Percentiles rank a stretch among this genome's conserved stretches.
phyloP scores from a whole-genome alignment of 2,329 filamentous ascomycete species.

The Hymenoscyphus fraxineus region DNA sequence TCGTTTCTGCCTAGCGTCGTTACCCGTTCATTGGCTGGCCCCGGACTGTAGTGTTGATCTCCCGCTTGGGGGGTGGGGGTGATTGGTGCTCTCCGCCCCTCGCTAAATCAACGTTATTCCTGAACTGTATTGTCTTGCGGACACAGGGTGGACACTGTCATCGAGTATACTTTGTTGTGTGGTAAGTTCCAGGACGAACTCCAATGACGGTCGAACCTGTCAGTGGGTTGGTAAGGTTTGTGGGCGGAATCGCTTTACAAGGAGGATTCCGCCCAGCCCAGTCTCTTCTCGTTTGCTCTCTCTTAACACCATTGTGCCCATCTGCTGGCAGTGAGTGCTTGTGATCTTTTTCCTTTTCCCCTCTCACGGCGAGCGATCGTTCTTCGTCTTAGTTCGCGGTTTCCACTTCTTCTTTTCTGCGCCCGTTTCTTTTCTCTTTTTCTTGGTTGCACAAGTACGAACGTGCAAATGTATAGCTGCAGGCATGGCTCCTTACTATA shows the following conservation, averaged over 20 bases:
- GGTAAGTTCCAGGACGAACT: not conserved
- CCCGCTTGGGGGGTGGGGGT: not conserved
- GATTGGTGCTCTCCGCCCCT: not conserved
- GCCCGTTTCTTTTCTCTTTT: not conserved
- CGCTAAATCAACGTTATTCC: no score
- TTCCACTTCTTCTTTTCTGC: slow-evolving; percentile 1
- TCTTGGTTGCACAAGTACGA: no score
- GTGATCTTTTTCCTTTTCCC: not conserved
- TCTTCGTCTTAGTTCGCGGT: not conserved
- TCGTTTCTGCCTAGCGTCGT: not conserved
- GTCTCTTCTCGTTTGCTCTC: not conserved
- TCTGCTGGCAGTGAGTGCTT: slow-evolving; percentile 1
- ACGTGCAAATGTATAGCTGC: slow-evolving; percentile 8
- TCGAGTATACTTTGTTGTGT: not conserved
- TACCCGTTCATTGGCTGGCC: not conserved
- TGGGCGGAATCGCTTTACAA: not conserved
- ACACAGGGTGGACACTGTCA: no score
- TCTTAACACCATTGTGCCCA: not conserved
- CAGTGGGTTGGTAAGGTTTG: not conserved
- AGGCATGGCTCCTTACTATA: slow-evolving; percentile 20
- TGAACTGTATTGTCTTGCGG: no score
- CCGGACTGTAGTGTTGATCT: not conserved
- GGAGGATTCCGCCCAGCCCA: not conserved
- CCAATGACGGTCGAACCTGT: slow-evolving; percentile 3
- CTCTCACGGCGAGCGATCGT: not conserved